Evolutionary conservation across 169 alveolate species (phyloP).

Genomic region (Pseudocohnilembus persalinus): DNA sequence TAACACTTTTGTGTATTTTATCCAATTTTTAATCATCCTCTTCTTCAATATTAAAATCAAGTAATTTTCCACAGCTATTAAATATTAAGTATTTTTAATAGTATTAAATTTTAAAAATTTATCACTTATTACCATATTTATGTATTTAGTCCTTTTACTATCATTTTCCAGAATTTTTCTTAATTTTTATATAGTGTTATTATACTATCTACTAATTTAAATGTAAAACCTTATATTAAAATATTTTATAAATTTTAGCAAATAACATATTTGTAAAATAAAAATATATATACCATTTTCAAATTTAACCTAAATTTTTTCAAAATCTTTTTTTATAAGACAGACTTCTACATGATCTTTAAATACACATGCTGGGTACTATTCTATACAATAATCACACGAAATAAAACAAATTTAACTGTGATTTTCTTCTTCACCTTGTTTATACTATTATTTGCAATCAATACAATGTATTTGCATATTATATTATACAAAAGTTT

Average conservation of each 20-base stretch:
- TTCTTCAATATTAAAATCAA: background rate
- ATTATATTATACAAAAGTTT: no score
- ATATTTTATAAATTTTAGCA: no score
- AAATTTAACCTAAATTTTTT: no score
- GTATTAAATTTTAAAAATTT: no score
- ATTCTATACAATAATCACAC: background rate
- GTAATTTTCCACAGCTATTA: background rate
- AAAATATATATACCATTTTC: background rate
- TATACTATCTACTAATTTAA: background rate
- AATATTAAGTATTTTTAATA: no score
- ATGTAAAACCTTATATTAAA: no score
- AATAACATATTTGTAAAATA: no score
- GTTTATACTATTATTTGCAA: no score
- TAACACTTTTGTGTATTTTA: background rate
- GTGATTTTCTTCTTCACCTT: no score
- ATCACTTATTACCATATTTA: no score
- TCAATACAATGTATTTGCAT: no score
- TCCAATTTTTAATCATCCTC: background rate
- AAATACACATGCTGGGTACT: background rate
- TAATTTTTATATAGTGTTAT: background rate
- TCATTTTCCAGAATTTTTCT: background rate
- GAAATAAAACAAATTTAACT: no score
- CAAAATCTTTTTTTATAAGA: background rate
- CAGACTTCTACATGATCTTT: background rate
- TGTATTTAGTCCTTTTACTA: background rate